phyloP scores from a whole-genome alignment of 768 basidiomycete species.

The Boletales sp. region DNA sequence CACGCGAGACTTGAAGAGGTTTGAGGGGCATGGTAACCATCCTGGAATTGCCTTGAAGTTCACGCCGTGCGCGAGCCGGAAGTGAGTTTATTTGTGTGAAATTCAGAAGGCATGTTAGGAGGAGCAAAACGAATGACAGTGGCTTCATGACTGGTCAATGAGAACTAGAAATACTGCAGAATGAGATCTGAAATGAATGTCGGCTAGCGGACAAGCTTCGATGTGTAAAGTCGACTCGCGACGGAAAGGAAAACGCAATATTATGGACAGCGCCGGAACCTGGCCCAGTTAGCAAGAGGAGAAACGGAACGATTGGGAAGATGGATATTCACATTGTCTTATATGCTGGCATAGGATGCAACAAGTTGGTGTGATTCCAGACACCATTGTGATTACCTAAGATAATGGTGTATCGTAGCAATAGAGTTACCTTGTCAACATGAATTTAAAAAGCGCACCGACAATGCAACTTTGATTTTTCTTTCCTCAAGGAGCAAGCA shows the following conservation, averaged over 20 bases:
- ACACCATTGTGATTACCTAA: slow-evolving; percentile 13
- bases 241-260: slow-evolving; percentile 5
- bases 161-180: neutral
- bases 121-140: slow-evolving; percentile 46
- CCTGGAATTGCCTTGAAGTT: slow-evolving; percentile 17
- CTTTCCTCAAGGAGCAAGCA: neutral
- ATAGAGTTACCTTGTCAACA: slow-evolving; percentile 23
- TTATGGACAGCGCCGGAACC: slow-evolving; percentile 15
- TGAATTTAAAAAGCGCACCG: neutral
- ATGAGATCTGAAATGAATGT: neutral
- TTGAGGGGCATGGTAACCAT: slow-evolving; percentile 42
- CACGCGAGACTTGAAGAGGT: slow-evolving; percentile 28
- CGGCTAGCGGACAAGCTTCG: slow-evolving; percentile 11
- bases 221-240: slow-evolving; percentile 14
- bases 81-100: slow-evolving; percentile 33
- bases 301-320: neutral
- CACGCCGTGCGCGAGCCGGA: slow-evolving; percentile 15
- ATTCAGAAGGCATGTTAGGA: slow-evolving; percentile 51
- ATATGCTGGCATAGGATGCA: slow-evolving; percentile 3
- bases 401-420: neutral
- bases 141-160: slow-evolving; percentile 42
- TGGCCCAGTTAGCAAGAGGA: neutral
- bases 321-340: neutral
- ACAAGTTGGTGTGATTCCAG: neutral
- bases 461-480: slow-evolving; percentile 7